Evolutionary conservation across 768 basidiomycete species (phyloP).

Genomic region (Tulasnella sp.): DNA sequence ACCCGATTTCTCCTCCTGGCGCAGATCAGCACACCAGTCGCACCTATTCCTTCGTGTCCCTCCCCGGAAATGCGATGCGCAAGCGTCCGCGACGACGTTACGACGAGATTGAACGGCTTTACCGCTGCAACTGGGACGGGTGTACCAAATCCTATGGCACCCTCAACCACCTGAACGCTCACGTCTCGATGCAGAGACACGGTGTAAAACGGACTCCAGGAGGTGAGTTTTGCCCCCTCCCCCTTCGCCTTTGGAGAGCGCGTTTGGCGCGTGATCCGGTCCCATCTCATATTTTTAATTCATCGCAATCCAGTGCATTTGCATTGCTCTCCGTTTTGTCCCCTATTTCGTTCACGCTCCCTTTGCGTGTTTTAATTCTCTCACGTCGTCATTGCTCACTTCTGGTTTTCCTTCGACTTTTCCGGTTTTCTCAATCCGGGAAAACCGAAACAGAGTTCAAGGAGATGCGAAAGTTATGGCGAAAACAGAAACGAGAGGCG

Average conservation of each 20-base stretch:
- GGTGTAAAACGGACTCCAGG: slow-evolving; percentile 78
- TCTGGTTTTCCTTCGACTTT: background rate
- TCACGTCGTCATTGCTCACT: background rate
- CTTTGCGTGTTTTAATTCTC: slow-evolving; percentile 16
- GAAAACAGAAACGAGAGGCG: slow-evolving; percentile 76
- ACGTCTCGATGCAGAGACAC: slow-evolving; percentile 97
- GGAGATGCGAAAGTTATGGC: slow-evolving; percentile 92
- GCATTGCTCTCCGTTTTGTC: slow-evolving; percentile 4
- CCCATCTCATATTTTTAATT: background rate
- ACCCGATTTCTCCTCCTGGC: slow-evolving; percentile 14
- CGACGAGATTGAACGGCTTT: slow-evolving; percentile 21
- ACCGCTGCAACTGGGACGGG: slow-evolving; percentile 23
- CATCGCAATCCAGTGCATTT: background rate
- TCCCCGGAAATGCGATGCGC: slow-evolving; percentile 14
- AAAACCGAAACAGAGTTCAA: slow-evolving; percentile 72
- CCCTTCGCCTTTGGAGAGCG: background rate
- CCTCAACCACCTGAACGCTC: slow-evolving; percentile 93
- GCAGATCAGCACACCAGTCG: background rate
- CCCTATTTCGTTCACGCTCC: slow-evolving; percentile 15
- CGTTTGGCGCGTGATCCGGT: slow-evolving; percentile 5
- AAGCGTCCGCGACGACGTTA: slow-evolving; percentile 17
- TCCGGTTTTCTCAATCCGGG: background rate
- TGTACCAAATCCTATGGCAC: slow-evolving; percentile 83
- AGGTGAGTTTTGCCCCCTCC: slow-evolving; percentile 41
- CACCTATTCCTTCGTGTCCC: slow-evolving; percentile 17